These are phyloP conservation scores for Schizopora paradoxa DNA, from an alignment of 1,284 basidiomycete genomes.

Conservation along the genomic window DNA sequence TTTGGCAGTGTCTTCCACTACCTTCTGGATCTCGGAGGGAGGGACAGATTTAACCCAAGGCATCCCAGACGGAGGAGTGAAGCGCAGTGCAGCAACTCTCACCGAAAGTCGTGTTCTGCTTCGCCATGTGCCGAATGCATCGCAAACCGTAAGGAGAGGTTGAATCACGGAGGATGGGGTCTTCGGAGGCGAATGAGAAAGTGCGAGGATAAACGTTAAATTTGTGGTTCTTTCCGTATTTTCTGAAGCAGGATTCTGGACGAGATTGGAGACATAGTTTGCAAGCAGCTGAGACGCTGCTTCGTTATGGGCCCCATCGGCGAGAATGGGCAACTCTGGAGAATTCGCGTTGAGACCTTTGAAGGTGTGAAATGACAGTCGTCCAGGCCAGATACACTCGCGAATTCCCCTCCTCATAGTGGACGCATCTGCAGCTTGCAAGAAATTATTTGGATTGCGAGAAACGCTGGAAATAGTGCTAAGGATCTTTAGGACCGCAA, in stretches of 20 bases:
- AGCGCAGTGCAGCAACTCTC: constrained; percentile 57
- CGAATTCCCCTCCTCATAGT: constrained; percentile 46
- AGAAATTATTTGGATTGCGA: no score
- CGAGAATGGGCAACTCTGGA: constrained; percentile 47
- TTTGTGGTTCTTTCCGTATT: constrained; percentile 26
- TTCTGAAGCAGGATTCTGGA: constrained; percentile 21
- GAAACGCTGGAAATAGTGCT: constrained; percentile 36
- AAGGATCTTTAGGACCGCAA: constrained; percentile 63
- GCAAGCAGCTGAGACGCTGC: constrained; percentile 72
- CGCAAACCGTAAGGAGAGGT: constrained; percentile 38
- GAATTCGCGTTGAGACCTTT: neutral
- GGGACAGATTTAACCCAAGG: constrained; percentile 78
- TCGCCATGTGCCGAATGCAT: constrained; percentile 27
- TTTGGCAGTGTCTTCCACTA: constrained; percentile 28
- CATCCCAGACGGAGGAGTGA: constrained; percentile 81
- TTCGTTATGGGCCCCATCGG: constrained; percentile 96
- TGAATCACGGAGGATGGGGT: constrained; percentile 64
- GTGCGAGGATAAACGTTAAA: constrained; percentile 66
- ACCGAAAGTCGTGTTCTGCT: no score
- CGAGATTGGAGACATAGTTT: constrained; percentile 58
- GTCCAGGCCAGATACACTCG: constrained; percentile 77
- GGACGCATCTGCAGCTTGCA: constrained; percentile 28
- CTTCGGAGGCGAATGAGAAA: constrained; percentile 82
- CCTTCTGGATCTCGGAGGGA: constrained; percentile 40
- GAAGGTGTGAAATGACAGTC: constrained; percentile 64